Base-by-base conservation (phyloP, 2,329 filamentous ascomycete species). In the Alternaria incomplexa region DNA sequence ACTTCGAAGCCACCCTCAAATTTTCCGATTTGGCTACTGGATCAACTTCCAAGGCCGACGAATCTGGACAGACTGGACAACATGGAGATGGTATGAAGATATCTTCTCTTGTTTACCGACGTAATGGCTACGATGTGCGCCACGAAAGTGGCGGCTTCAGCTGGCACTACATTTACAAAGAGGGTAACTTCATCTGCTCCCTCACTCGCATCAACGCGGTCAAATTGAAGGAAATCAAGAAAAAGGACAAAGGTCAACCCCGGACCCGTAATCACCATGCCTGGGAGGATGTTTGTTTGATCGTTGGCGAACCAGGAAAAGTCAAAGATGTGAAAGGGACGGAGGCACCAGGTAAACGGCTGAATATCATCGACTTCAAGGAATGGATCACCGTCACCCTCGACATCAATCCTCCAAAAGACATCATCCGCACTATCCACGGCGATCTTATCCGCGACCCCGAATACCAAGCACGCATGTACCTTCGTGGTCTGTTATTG, bases 11-110 rank as follows among this genome's bases (percentile, higher is more conserved):
- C 40, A 22, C 40, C 12, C 40, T 44, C 9, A 44, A 2, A 12
- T 44, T 12, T 20, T 8, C 10, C 11, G 7, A 44, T 3, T 44
- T 44, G n/a, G 40, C 17, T 6, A 44, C 40, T 5, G 40, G 40
- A 12, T 10, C 40, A 6, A 44, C 40, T 12, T 12, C 40, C 17
- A 44, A 44, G 6, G 17, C 10, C 9, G 17, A 6, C 7, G 40
- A 68, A 26, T 0, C 1, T 10, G n/a, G 47, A 20, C 69, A 73
- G 45, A 52, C 52, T 4, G 70, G 69, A n/a, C 61, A 73, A 28
- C 65, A 69, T 61, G 68, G 69, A 8, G 70, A 74, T 30, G 69
- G 72, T 4, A 44, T 73, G 45, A 74, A 74, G 54, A 32, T 72
- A 0, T 54, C 65, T 10, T 63, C 62, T 15, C 58, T 69, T 1